These are phyloP conservation scores for Tetracentron sinense DNA, from an alignment of 164 flowering plant genomes.

Conservation along the genomic window DNA sequence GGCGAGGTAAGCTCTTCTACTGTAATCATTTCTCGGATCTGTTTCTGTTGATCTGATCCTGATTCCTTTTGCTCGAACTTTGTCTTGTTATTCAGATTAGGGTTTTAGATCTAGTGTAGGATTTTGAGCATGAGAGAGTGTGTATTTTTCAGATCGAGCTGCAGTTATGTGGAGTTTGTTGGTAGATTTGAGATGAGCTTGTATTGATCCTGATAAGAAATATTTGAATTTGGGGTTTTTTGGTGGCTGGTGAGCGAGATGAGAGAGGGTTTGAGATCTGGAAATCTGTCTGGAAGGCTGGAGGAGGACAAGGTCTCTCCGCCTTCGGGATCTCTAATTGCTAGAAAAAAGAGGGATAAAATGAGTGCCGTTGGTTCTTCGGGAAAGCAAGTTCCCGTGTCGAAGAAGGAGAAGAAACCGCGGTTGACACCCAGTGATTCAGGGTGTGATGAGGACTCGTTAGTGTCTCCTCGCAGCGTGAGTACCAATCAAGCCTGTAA, in stretches of 20 bases:
- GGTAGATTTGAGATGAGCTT: slow-evolving; percentile 7
- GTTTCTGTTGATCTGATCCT: not conserved
- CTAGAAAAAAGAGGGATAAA: slow-evolving; percentile 39
- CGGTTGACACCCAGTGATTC: slow-evolving; percentile 39
- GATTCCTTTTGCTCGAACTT: not conserved
- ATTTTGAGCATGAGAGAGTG: not conserved
- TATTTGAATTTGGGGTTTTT: slow-evolving; percentile 17
- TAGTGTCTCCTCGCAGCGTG: slow-evolving; percentile 19
- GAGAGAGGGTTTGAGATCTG: slow-evolving; percentile 44
- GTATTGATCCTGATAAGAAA: not conserved
- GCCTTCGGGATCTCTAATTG: slow-evolving; percentile 44
- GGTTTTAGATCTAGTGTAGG: not conserved
- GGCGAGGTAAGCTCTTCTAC: slow-evolving; percentile 4
- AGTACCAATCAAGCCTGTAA: slow-evolving; percentile 20
- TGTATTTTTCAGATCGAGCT: not conserved
- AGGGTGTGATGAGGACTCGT: slow-evolving; percentile 45
- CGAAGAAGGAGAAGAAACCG: slow-evolving; percentile 42
- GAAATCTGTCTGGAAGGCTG: slow-evolving; percentile 26
- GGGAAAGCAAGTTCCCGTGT: slow-evolving; percentile 16
- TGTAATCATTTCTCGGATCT: not conserved
- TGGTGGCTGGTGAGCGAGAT: slow-evolving; percentile 22
- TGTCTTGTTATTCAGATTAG: too few relatives aligned
- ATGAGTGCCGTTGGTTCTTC: slow-evolving; percentile 28
- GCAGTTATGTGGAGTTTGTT: not conserved
- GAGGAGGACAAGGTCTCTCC: slow-evolving; percentile 45